A percentile compares a stretch with the other conserved stretches of the same genome.
phyloP scores from a whole-genome alignment of 2,329 filamentous ascomycete genomes.

The Talaromyces islandicus region DNA sequence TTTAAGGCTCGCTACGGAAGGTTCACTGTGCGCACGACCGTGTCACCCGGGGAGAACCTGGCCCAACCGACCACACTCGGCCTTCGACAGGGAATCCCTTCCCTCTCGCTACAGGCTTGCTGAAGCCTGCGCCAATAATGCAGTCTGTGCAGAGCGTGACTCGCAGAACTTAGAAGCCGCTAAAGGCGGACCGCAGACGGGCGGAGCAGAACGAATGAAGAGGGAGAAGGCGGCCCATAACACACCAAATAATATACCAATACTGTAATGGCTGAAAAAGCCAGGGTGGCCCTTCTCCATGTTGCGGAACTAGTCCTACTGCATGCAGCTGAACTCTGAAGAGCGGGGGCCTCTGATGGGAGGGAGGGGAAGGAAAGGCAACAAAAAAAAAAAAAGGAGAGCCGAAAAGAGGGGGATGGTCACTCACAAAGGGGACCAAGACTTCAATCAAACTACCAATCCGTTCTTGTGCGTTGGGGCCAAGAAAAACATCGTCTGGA shows the following conservation, averaged over 20 bases:
- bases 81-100: not conserved
- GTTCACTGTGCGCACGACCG: not conserved
- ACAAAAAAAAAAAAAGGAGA: not conserved
- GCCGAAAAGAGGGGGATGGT: conserved; percentile 11
- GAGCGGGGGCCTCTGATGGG: conserved; percentile 2
- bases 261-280: not conserved
- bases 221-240: not conserved
- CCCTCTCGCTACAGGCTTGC: not conserved
- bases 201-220: conserved; percentile 9
- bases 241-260: not conserved
- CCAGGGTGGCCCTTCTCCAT: not conserved
- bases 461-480: conserved; percentile 57
- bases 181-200: conserved; percentile 11
- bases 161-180: conserved; percentile 1
- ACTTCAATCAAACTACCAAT: conserved; percentile 59
- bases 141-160: not conserved
- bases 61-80: not conserved
- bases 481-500: conserved; percentile 58
- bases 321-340: not conserved
- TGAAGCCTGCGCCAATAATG: not conserved
- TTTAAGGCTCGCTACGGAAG: not conserved
- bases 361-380: not conserved
- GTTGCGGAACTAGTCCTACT: not conserved
- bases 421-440: conserved; percentile 73
- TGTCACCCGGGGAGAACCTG: not conserved